These are phyloP conservation scores for Heritiera littoralis DNA, from an alignment of 345 rosid species.

Conservation along the genomic window DNA sequence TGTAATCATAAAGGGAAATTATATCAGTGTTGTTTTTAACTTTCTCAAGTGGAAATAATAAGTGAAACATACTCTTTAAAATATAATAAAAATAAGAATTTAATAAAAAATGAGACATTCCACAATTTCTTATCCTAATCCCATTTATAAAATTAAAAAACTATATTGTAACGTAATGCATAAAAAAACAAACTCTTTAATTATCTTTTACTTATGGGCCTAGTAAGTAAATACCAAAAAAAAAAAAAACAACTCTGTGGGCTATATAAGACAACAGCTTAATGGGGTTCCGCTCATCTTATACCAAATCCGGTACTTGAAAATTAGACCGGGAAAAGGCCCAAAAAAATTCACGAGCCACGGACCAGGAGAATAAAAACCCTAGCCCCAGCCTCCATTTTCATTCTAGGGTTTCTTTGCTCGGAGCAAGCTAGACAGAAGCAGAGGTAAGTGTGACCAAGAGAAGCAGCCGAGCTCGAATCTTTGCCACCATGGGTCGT, in stretches of 20 bases:
- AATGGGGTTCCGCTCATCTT: neutral
- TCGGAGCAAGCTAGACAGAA: neutral
- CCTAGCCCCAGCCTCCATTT: neutral
- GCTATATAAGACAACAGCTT: neutral
- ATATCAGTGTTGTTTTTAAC: no score
- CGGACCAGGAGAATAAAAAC: conserved; percentile 14
- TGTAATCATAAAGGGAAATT: no score
- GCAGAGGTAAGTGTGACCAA: neutral
- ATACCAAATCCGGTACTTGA: neutral
- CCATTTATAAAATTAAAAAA: no score
- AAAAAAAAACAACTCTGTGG: no score
- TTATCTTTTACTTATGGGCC: neutral
- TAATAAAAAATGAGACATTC: no score
- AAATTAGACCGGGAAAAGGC: neutral
- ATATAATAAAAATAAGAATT: no score
- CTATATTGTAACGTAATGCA: no score
- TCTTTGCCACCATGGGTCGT: conserved; percentile 65
- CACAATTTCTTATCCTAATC: no score
- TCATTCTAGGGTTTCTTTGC: conserved; percentile 29
- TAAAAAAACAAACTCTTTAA: no score
- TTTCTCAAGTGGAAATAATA: no score
- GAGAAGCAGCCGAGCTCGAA: conserved; percentile 8
- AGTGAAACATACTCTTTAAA: no score
- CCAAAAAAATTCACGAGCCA: conserved; percentile 9
- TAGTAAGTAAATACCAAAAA: neutral